Conservation (phyloP, 306 rosid species). For the Rosa multiflora region DNA sequence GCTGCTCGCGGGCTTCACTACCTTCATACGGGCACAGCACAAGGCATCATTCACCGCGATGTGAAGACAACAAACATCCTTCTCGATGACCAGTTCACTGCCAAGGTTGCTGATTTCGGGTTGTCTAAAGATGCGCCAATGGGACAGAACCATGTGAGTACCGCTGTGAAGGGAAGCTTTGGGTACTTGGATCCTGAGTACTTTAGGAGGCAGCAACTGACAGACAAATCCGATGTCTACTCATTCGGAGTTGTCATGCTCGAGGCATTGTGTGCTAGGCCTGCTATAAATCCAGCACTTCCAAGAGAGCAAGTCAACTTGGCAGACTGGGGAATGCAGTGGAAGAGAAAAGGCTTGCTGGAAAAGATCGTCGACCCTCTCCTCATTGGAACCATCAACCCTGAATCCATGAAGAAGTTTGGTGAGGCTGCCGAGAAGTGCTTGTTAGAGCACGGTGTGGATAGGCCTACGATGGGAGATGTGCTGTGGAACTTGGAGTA, state of each 20-base stretch:
- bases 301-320: constrained; percentile 55
- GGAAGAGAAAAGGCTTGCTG: constrained; percentile 44
- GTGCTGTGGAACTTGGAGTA: constrained; percentile 55
- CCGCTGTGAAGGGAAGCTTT: constrained; percentile 52
- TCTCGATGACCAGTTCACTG: constrained; percentile 46
- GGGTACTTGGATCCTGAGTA: constrained; percentile 57
- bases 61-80: constrained; percentile 52
- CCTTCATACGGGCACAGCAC: constrained; percentile 54
- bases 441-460: constrained; percentile 49
- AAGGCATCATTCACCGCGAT: constrained; percentile 53
- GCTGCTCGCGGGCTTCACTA: constrained; percentile 53
- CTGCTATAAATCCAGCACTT: constrained; percentile 44
- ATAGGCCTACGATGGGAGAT: constrained; percentile 58
- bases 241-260: constrained; percentile 50
- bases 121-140: constrained; percentile 41
- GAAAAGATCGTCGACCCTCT: constrained; percentile 49
- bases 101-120: constrained; percentile 54
- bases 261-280: constrained; percentile 44
- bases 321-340: constrained; percentile 58
- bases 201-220: constrained; percentile 48
- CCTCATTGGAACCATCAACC: constrained; percentile 38
- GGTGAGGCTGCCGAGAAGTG: constrained; percentile 59
- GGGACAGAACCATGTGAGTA: constrained; percentile 53
- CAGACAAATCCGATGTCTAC: constrained; percentile 54
- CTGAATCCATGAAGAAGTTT: constrained; percentile 50